phyloP scores from a whole-genome alignment of 169 alveolate genomes.

The Cryptosporidium bovis region DNA sequence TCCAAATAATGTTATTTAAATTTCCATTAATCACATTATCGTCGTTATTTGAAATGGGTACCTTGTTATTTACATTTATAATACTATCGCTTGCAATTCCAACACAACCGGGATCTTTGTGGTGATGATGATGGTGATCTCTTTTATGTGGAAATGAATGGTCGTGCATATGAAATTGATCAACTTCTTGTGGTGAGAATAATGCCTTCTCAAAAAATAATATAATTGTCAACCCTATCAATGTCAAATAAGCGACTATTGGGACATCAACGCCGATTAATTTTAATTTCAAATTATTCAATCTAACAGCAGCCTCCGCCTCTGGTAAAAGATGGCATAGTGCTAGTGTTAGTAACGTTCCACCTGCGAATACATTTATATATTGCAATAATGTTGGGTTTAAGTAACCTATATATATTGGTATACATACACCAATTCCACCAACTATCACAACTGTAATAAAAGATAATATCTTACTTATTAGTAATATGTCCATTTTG shows the following conservation, averaged over 20 bases:
- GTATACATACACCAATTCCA: slow-evolving; percentile 64
- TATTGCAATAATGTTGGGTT: slow-evolving; percentile 64
- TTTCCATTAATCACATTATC: background rate
- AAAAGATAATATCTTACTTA: slow-evolving; percentile 56
- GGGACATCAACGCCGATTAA: slow-evolving; percentile 45
- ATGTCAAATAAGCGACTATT: slow-evolving; percentile 60
- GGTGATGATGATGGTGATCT: slow-evolving; percentile 75
- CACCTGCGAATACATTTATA: slow-evolving; percentile 71
- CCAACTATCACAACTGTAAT: slow-evolving; percentile 30
- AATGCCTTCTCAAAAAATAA: slow-evolving; percentile 57
- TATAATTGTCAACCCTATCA: slow-evolving; percentile 56
- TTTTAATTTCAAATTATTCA: slow-evolving; percentile 1
- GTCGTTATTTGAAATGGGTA: background rate
- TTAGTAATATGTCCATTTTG: slow-evolving; percentile 37
- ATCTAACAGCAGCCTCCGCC: slow-evolving; percentile 48
- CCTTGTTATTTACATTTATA: background rate
- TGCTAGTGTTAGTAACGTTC: slow-evolving; percentile 49
- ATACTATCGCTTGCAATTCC: slow-evolving; percentile 9
- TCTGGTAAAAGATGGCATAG: slow-evolving; percentile 69
- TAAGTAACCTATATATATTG: slow-evolving; percentile 59
- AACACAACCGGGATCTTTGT: slow-evolving; percentile 71
- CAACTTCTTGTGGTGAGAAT: slow-evolving; percentile 55
- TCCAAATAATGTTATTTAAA: background rate
- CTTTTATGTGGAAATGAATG: slow-evolving; percentile 70
- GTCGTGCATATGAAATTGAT: slow-evolving; percentile 74